phyloP scores from a whole-genome alignment of 495 filamentous ascomycete genomes.

The Penicillium cataractarum region DNA sequence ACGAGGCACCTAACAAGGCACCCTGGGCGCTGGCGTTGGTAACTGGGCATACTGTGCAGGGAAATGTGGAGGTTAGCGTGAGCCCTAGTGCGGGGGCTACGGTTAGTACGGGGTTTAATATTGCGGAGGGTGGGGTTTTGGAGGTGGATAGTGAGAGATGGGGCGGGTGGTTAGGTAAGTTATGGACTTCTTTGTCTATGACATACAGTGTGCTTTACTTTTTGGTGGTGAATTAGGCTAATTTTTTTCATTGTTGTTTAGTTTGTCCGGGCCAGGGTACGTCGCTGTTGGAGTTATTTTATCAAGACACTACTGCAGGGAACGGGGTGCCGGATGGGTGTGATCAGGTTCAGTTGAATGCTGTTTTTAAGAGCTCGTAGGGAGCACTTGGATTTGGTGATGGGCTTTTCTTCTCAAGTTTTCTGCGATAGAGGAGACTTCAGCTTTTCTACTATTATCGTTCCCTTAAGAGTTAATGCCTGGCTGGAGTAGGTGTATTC shows the following conservation, averaged over 20 bases:
- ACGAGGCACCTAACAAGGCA: constrained; percentile 12
- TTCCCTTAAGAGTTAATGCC: too few species aligned
- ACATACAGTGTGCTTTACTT: background rate
- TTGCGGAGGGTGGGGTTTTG: constrained; percentile 30
- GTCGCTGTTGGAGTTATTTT: constrained; percentile 7
- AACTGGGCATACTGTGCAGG: constrained; percentile 11
- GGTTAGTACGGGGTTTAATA: constrained; percentile 26
- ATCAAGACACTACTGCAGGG: constrained; percentile 5
- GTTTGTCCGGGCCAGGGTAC: constrained; percentile 11
- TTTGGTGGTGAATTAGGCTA: background rate
- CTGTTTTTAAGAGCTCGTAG: background rate
- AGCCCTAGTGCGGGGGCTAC: constrained; percentile 22
- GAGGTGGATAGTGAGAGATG: constrained; percentile 25
- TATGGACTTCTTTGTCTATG: background rate
- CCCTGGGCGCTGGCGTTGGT: constrained; percentile 28
- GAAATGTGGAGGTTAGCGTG: constrained; percentile 27
- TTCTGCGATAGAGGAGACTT: too few species aligned
- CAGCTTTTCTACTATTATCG: too few species aligned
- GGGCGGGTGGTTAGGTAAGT: constrained; percentile 46
- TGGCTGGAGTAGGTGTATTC: too few species aligned
- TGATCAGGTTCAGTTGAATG: constrained; percentile 14
- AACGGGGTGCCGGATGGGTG: constrained; percentile 10
- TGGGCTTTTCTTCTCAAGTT: too few species aligned
- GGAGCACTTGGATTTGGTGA: background rate
- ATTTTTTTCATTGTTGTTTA: background rate